Evolutionary conservation across 2,329 filamentous ascomycete genomes (phyloP), one percentile per base, ranked within the genome.

Genomic region (Phialemoniopsis sp.): DNA sequence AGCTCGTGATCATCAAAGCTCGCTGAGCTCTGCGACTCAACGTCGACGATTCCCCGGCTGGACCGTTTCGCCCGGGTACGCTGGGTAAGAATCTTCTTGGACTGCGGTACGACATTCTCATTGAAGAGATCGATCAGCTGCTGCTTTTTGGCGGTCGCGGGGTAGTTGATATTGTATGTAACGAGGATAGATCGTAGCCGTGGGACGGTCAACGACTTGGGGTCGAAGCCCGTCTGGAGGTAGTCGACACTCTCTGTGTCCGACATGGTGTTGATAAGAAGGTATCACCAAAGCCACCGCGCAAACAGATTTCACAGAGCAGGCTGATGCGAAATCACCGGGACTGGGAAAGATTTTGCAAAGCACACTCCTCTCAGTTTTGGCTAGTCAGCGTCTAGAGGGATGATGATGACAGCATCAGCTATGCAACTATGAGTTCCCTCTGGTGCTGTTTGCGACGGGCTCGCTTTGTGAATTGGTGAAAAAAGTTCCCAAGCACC

Each of bases 121-220:
- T 85, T 82, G 63, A 98, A 89, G 34, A 97, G 80, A 8, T 86
- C 81, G 44, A 98, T 74, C 16, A 98, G 80, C 56, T 95, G 85
- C 0, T 80, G 70, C 68, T 98, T 98, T 68, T 97, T 98, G 12
- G 93, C 89, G 5, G 83, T 90, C 0, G 88, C 83, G 5, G 90
- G 85, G 58, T 95, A 97, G 29, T 80, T 68, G 54, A 97, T 72
- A 58, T 89, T 86, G 67, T 98, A 88, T 48, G 82, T 85, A 54
- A 97, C 87, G 42, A 98, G 80, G 49, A 97, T 94, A 36, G 87
- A 91, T 54, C 93, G 87, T 52, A 98, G 72, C 34, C 86, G 85
- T 19, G 93, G 89, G 36, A 97, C 82, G 2, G 89, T 97, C 47
- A 97, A 78, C 47, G 77, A 80, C 56, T 76, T 75, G 15, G 93